phyloP scores from a whole-genome alignment of 2,329 filamentous ascomycete species.

The Geosmithia flava region DNA sequence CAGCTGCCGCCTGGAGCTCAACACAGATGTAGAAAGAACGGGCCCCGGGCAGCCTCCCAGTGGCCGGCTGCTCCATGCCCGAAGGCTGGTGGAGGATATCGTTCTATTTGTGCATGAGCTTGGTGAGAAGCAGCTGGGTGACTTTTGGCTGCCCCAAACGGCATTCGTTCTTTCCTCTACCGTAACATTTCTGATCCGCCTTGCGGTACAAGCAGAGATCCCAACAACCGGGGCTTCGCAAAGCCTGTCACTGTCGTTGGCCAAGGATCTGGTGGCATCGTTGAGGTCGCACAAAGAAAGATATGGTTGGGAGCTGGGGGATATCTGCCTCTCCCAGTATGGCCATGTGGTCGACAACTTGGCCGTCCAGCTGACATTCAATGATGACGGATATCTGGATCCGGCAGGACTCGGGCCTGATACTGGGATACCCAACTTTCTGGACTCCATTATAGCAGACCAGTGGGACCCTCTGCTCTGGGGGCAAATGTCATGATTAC shows the following conservation, averaged over 20 bases:
- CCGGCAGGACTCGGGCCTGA: background rate
- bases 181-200: conserved; percentile 35
- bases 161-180: conserved; percentile 36
- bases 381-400: conserved; percentile 5
- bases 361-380: conserved; percentile 12
- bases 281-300: conserved; percentile 25
- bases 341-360: conserved; percentile 32
- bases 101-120: conserved; percentile 33
- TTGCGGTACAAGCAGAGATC: conserved; percentile 29
- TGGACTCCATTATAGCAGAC: conserved; percentile 16
- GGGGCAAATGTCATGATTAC: conserved; percentile 14
- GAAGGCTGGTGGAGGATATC: conserved; percentile 34
- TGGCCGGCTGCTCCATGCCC: conserved; percentile 24
- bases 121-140: conserved; percentile 25
- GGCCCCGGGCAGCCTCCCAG: conserved; percentile 9
- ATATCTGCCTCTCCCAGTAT: conserved; percentile 35
- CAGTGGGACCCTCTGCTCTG: conserved; percentile 20
- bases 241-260: conserved; percentile 26
- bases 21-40: conserved; percentile 16
- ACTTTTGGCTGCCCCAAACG: conserved; percentile 36
- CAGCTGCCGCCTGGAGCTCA: conserved; percentile 31
- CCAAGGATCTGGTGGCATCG: conserved; percentile 24
- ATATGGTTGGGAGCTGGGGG: conserved; percentile 34
- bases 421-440: conserved; percentile 3
- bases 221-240: conserved; percentile 18